Conservation (phyloP, 306 rosid genomes). For the Sicyos edulis region DNA sequence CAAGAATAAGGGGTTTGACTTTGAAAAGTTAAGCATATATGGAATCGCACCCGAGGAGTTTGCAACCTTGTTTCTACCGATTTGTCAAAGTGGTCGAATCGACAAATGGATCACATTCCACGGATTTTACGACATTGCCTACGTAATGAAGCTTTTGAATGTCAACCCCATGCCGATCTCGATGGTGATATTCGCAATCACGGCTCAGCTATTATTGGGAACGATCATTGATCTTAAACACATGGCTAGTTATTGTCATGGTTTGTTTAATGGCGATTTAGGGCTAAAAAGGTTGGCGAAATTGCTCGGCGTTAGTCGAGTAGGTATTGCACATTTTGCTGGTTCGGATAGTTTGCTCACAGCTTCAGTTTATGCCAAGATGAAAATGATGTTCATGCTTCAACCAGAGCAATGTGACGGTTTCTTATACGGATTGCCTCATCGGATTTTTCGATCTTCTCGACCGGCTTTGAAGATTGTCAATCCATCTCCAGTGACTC, state of each 20-base stretch:
- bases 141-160: background rate
- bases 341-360: conserved; percentile 19
- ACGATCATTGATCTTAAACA: background rate
- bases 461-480: background rate
- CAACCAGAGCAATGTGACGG: background rate
- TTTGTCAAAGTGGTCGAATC: background rate
- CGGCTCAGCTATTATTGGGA: background rate
- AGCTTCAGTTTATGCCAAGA: background rate
- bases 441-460: background rate
- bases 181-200: background rate
- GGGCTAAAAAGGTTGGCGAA: background rate
- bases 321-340: background rate
- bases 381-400: background rate
- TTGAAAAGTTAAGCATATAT: background rate
- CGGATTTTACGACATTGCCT: background rate
- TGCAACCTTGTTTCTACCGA: background rate
- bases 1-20: conserved; percentile 1
- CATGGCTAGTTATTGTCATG: background rate
- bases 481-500: background rate
- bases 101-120: background rate
- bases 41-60: background rate
- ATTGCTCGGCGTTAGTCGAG: background rate
- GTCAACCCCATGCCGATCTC: background rate
- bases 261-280: background rate
- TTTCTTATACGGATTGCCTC: background rate